Evolutionary conservation across 495 filamentous ascomycete genomes (phyloP).

Genomic region (Gamarada debralockiae): DNA sequence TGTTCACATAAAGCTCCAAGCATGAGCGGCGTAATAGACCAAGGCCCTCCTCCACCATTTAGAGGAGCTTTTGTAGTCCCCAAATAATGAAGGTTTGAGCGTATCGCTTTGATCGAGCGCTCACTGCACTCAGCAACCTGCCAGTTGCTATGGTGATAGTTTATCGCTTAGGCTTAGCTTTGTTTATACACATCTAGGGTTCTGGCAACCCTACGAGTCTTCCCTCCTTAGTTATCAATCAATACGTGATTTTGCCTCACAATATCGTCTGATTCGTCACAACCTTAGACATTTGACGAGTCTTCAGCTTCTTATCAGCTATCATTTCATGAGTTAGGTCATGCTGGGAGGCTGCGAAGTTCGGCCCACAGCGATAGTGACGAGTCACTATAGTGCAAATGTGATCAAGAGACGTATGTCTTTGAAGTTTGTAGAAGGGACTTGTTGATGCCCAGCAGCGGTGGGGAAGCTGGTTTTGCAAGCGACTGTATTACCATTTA

Average conservation of each 20-base stretch:
- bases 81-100: slow-evolving; percentile 30
- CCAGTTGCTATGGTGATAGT: too few species aligned
- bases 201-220: too few species aligned
- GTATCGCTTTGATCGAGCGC: slow-evolving; percentile 25
- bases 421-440: neutral
- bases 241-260: too few species aligned
- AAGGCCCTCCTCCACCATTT: slow-evolving; percentile 23
- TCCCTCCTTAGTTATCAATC: too few species aligned
- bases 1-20: slow-evolving; percentile 18
- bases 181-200: too few species aligned
- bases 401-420: neutral
- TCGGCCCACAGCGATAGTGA: neutral
- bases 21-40: slow-evolving; percentile 25
- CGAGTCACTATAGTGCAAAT: neutral
- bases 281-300: slow-evolving; percentile 6
- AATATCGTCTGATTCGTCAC: too few species aligned
- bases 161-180: too few species aligned
- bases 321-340: slow-evolving; percentile 10
- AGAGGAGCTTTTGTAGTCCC: slow-evolving; percentile 26
- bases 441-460: neutral
- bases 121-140: slow-evolving; percentile 2
- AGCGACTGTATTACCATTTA: neutral
- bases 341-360: neutral
- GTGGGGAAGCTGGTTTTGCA: neutral
- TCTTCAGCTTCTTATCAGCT: slow-evolving; percentile 7